Conservation (phyloP, 2,329 filamentous ascomycete species). For the Sphaceloma murrayae region DNA sequence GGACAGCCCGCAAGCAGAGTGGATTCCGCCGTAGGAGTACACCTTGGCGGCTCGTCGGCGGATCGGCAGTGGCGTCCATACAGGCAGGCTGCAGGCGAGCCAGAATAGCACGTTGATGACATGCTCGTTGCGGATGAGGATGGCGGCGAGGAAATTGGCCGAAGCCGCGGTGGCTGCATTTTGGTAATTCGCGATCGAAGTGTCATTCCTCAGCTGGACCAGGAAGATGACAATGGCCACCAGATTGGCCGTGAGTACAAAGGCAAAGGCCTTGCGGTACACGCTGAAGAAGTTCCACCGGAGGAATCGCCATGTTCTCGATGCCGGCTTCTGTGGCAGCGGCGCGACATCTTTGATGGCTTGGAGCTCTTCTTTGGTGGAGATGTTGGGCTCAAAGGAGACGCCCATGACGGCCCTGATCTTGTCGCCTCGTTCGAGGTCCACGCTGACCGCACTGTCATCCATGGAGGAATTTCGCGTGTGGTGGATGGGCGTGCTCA, state of each 20-base stretch:
- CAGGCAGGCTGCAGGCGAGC: constrained; percentile 27
- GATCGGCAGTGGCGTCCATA: constrained; percentile 28
- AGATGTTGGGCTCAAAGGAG: constrained; percentile 19
- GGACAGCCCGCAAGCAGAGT: constrained; percentile 31
- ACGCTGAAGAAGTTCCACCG: constrained; percentile 26
- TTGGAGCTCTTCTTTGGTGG: constrained; percentile 22
- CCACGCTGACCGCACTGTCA: constrained; percentile 11
- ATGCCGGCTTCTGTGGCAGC: constrained; percentile 20
- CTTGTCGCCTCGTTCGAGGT: constrained; percentile 4
- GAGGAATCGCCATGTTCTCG: constrained; percentile 21
- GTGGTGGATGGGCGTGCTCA: constrained; percentile 1
- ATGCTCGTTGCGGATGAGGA: constrained; percentile 34
- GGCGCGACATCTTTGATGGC: constrained; percentile 20
- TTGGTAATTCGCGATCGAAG: constrained; percentile 21
- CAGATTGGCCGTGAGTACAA: constrained; percentile 26
- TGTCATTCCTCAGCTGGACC: constrained; percentile 14
- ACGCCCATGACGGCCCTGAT: neutral
- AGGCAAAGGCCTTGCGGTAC: constrained; percentile 27
- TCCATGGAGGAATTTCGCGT: constrained; percentile 10
- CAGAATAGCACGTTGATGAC: constrained; percentile 33
- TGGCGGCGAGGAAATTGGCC: constrained; percentile 28
- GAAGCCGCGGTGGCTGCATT: constrained; percentile 28
- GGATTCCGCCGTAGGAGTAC: constrained; percentile 35
- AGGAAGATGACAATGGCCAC: constrained; percentile 21
- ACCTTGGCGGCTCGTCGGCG: constrained; percentile 32